Evolutionary conservation across 495 filamentous ascomycete species (phyloP), one percentile per base, ranked within the genome.

Genomic region (Xylaria grammica): DNA sequence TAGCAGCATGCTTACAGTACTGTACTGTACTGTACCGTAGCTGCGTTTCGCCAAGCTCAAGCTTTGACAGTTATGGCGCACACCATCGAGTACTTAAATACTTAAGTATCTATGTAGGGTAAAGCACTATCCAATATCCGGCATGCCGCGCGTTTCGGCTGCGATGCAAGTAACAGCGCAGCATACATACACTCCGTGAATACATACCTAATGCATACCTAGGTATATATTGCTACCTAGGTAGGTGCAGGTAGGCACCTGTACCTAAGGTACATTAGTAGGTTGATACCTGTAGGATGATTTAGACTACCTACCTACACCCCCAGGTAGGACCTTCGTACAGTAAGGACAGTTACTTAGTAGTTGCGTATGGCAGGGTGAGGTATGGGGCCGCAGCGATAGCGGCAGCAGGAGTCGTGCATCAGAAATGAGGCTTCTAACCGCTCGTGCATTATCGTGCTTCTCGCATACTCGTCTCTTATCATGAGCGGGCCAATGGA

Each of bases 11-110:
- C 45, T 48, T 45, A 46, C 32, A 38, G 40, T 15, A 6, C 38
- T 38, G 2, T 30, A 1, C 26, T 38, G 56, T n/a, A n/a, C n/a
- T n/a, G n/a, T n/a, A n/a, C n/a, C n/a, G n/a, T n/a, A n/a, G n/a
- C n/a, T n/a, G n/a, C n/a, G n/a, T n/a, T n/a, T n/a, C n/a, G n/a
- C 56, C 56, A 59, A 59, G 56, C 13, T 30, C 32, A 32, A 22
- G 56, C 56, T 48, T 46, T 29, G 56, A 48, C 56, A 45, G 56
- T 38, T 34, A 38, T 34, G 53, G 53, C 53, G 20, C 53, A 30
- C 36, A 40, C 27, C 19, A 11, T 36, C n/a, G 8, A 51, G 46
- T 4, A 24, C 6, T 15, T 36, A 11, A 36, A 4, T 1, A 3
- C 10, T 1, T 27, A 19, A 15, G 48, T 15, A 2, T n/a, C 4